Base-by-base conservation (phyloP, 139 green algal species). In the Ettlia oleoabundans region DNA sequence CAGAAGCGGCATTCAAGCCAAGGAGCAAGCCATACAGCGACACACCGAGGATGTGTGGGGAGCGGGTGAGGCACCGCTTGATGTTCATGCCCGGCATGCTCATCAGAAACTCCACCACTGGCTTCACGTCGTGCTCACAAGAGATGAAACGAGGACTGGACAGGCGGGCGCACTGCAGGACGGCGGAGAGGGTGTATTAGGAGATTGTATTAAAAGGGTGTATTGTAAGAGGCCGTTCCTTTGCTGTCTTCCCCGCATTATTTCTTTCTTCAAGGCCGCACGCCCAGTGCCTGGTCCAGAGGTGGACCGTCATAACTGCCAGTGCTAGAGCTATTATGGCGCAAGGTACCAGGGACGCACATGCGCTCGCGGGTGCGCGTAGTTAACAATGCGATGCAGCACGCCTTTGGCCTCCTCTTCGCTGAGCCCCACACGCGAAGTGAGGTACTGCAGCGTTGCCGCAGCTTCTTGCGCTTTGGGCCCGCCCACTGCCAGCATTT, bases 31-130 rank as follows among this genome's bases (percentile, higher is more conserved):
- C 13, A 4, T 24, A 24, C 35, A 21, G 18, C 40, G 33, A 4
- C 72, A n/a, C 53, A 80, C 73, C 73, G 24, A 80, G 73, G 35
- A 80, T 55, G 53, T 53, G 58, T 22, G 73, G 73, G 1, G 21
- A 26, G 21, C 24, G 5, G 4, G 43, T 64, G 42, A 77, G 33
- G 70, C 43, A 64, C 1, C 4, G 10, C 10, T 41, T 30, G 24
- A 77, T 28, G 10, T 77, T 32, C 3, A 64, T 3, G 6, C 72
- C 72, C 4, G 72, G 72, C 1, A 79, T 19, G 21, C 1, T 4
- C 3, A 1, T 3, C 58, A 81, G 40, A 1, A 40, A 33, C 2
- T 71, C 38, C 4, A 62, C 58, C 15, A 72, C 58, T 1, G 75
- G 58, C 75, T 42, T 30, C 4, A 81, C 75, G n/a, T 81, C 40